These are phyloP conservation scores for Mycosphaerella sp. DNA, from an alignment of 2,329 filamentous ascomycete genomes.

Conservation along the genomic window DNA sequence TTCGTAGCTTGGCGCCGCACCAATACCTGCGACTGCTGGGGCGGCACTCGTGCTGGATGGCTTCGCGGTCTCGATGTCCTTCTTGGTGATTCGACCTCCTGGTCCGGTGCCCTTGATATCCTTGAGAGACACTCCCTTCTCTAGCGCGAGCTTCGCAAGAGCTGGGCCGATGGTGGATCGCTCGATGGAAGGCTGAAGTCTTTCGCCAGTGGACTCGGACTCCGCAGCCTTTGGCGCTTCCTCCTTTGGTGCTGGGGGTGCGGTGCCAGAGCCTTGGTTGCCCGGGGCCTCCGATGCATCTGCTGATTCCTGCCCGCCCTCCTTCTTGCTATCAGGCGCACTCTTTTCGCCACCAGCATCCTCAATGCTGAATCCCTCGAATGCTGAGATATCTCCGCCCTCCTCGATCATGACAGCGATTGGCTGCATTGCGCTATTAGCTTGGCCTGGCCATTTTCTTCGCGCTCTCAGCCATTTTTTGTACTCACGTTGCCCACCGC, in stretches of 20 bases:
- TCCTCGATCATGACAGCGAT: constrained; percentile 95
- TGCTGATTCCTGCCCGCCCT: constrained; percentile 54
- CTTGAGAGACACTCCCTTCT: constrained; percentile 73
- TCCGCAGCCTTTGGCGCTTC: constrained; percentile 57
- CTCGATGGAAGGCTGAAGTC: constrained; percentile 76
- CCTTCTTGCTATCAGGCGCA: constrained; percentile 55
- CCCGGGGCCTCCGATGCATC: constrained; percentile 56
- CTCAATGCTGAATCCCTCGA: constrained; percentile 78
- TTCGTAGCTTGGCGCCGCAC: constrained; percentile 62
- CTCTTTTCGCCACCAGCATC: constrained; percentile 83
- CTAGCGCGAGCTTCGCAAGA: constrained; percentile 74
- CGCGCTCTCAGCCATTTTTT: neutral
- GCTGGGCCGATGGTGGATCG: constrained; percentile 67
- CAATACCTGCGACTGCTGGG: constrained; percentile 46
- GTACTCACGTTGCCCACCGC: constrained; percentile 83
- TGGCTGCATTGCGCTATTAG: constrained; percentile 54
- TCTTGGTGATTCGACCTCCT: constrained; percentile 80
- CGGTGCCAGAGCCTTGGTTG: constrained; percentile 51
- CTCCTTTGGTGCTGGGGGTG: constrained; percentile 47
- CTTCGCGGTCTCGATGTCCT: constrained; percentile 84
- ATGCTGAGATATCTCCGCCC: constrained; percentile 76
- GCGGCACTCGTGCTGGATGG: constrained; percentile 44
- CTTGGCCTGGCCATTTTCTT: constrained; percentile 1
- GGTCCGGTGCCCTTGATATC: constrained; percentile 81
- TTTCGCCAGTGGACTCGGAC: constrained; percentile 66